A percentile compares a stretch with the other conserved stretches of the same genome.
Evolutionary conservation across 108 stramenopile genomes (phyloP).

Genomic region (Parmales sp.): DNA sequence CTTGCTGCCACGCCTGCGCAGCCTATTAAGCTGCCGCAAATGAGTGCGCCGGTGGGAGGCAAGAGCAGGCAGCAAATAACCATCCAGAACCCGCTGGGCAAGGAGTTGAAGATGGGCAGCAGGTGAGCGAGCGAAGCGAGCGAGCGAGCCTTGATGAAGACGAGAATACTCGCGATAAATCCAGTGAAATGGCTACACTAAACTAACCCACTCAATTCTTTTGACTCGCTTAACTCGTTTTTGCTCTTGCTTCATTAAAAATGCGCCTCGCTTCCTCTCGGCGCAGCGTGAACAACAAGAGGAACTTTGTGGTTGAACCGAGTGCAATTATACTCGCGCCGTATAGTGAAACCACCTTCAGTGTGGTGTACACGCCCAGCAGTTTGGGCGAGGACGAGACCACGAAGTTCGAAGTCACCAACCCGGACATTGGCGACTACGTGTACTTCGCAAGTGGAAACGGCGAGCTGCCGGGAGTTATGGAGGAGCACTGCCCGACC

Average conservation of each 20-base stretch:
- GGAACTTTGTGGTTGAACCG: conserved; percentile 31
- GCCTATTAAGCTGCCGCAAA: conserved; percentile 16
- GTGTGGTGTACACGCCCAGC: conserved; percentile 28
- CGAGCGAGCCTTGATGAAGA: no score
- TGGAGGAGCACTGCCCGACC: conserved; percentile 19
- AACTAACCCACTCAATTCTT: no score
- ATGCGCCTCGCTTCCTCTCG: no score
- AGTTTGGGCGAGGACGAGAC: conserved; percentile 22
- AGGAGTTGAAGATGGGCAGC: conserved; percentile 19
- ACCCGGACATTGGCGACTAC: conserved; percentile 32
- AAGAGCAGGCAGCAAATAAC: not conserved
- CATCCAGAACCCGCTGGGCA: conserved; percentile 40
- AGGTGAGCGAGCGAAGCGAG: no score
- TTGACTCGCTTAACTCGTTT: no score
- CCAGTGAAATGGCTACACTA: no score
- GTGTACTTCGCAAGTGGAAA: conserved; percentile 28
- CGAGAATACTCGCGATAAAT: no score
- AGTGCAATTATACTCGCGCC: conserved; percentile 21
- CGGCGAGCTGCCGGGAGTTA: conserved; percentile 39
- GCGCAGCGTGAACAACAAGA: conserved; percentile 19
- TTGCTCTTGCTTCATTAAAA: no score
- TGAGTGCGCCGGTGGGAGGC: conserved; percentile 28
- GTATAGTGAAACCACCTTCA: conserved; percentile 17
- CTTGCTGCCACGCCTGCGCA: conserved; percentile 30
- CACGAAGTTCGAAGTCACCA: conserved; percentile 15